Base-by-base conservation (phyloP, 371 early-diverging fungal genomes). In the Zychaea mexicana region DNA sequence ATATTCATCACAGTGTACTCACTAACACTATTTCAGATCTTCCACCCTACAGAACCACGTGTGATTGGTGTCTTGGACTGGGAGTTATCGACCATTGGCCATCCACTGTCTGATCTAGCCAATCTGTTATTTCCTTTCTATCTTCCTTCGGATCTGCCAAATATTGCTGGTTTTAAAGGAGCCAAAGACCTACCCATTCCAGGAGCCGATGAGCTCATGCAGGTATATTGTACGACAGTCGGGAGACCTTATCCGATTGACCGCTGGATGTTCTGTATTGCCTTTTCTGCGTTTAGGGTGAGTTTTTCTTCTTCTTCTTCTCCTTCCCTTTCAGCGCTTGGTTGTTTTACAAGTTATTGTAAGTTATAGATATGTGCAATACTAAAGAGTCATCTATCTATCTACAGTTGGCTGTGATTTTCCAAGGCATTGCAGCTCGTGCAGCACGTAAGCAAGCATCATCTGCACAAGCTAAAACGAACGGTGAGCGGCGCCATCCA, bases 21-120 rank as follows among this genome's bases (percentile, higher is more conserved):
- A 42, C 9, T 46, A 45, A 17, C 17, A n/a, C 4, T 45, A n/a
- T 13, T 27, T 39, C 56, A 81, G 83, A 68, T 92, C 9, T 95
- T 91, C 80, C 92, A 95, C 64, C 90, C 93, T 53, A 87, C 85
- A 3, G 84, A 91, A 30, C 83, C 92, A 17, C 71, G 78, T 2
- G 90, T 97, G 10, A 91, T 96, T 72, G 96, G 94, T 19, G 82
- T 96, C 12, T 83, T 97, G 26, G 97, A 96, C 69, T 97, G 97
- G 96, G 97, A 97, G 69, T 74, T 97, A 15, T 92, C 94, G 38
- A 95, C 98, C 2, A 87, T 97, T 56, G 98, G 96, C 4, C 95
- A 97, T 72, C 98, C 98, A 33, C 83, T 91, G 33, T 87, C 94
- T 21, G 98, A 97, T 69, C 77, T 97, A 9, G 90, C 95, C 33